Percentiles rank a stretch among this genome's conserved stretches.
These are phyloP conservation scores for Globisporangium radiosum DNA, from an alignment of 352 stramenopile genomes.

Conservation along the genomic window DNA sequence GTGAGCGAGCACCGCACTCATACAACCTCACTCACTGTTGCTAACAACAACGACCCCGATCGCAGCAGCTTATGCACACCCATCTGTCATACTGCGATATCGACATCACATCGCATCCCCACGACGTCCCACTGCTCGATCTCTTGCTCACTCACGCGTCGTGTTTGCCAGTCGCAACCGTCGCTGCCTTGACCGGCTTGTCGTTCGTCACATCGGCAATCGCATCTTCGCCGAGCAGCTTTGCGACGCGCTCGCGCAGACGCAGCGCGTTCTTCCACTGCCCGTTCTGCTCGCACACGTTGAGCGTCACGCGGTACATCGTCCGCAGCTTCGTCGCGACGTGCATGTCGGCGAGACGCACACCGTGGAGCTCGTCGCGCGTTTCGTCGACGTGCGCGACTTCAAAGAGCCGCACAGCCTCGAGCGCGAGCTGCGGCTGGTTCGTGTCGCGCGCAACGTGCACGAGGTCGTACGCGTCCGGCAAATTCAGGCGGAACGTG, in stretches of 20 bases:
- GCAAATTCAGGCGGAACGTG: constrained; percentile 28
- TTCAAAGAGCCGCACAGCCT: constrained; percentile 49
- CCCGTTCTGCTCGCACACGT: constrained; percentile 38
- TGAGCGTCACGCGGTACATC: constrained; percentile 51
- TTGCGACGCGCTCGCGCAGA: constrained; percentile 38
- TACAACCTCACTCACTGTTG: neutral
- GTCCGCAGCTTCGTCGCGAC: constrained; percentile 40
- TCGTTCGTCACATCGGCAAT: constrained; percentile 5
- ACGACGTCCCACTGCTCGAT: neutral
- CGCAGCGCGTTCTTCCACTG: constrained; percentile 55
- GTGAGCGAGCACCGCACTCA: too few species aligned
- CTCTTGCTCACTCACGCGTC: neutral
- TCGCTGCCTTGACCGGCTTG: neutral
- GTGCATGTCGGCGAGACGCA: constrained; percentile 7
- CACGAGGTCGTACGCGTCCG: constrained; percentile 47
- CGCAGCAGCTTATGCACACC: too few species aligned
- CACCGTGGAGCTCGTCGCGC: constrained; percentile 9
- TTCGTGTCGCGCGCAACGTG: constrained; percentile 41
- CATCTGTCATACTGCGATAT: too few species aligned
- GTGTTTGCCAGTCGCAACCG: neutral
- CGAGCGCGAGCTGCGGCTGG: constrained; percentile 25
- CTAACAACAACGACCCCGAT: neutral
- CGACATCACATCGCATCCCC: too few species aligned
- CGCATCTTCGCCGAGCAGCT: constrained; percentile 29
- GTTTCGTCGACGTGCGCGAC: constrained; percentile 24